Percentiles rank a stretch among this genome's conserved stretches.
Conservation (phyloP, 805 yeast species). For the Candida loeiensis region DNA sequence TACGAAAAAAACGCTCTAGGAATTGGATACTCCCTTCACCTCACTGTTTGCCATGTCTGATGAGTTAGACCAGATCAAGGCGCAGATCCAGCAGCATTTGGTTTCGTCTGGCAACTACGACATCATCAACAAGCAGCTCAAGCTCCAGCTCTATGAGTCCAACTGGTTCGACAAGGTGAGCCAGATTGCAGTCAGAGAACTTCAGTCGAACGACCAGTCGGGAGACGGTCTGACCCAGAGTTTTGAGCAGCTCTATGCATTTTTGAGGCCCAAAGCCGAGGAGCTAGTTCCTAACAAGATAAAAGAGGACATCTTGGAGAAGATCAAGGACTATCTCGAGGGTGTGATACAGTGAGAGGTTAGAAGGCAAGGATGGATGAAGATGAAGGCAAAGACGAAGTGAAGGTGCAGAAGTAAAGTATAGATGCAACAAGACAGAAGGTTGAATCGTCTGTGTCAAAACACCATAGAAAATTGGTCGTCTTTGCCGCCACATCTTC, state of each 20-base stretch:
- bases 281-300: conserved; percentile 68
- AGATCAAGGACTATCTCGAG: conserved; percentile 58
- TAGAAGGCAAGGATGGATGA: too few relatives aligned
- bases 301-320: conserved; percentile 53
- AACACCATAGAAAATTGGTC: too few relatives aligned
- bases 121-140: conserved; percentile 60
- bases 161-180: conserved; percentile 86
- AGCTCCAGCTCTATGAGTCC: conserved; percentile 61
- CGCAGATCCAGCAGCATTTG: conserved; percentile 66
- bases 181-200: conserved; percentile 49
- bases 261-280: conserved; percentile 63
- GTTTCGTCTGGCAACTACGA: conserved; percentile 81
- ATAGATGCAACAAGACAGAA: too few relatives aligned
- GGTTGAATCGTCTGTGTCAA: too few relatives aligned
- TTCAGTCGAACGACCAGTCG: conserved; percentile 30
- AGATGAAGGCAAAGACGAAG: too few relatives aligned
- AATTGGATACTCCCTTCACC: too few relatives aligned
- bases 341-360: conserved; percentile 29
- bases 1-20: neutral
- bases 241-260: conserved; percentile 49
- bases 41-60: conserved; percentile 22
- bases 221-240: conserved; percentile 28
- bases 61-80: conserved; percentile 44
- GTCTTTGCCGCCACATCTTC: too few relatives aligned
- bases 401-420: too few relatives aligned